phyloP scores from a whole-genome alignment of 495 filamentous ascomycete species.

The Neurospora sublineolata region DNA sequence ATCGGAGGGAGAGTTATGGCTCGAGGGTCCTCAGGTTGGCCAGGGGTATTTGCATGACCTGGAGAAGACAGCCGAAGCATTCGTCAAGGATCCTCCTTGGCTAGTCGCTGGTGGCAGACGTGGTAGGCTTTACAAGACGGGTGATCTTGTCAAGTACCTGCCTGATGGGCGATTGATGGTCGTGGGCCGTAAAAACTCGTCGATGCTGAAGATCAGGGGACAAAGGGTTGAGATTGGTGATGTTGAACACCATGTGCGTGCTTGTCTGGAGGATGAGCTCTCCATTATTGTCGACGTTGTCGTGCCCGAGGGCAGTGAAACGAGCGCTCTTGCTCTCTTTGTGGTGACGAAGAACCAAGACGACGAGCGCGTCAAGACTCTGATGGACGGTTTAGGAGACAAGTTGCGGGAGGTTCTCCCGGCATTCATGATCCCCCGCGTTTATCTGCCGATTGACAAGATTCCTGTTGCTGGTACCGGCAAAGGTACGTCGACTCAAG shows the following conservation, averaged over 20 bases:
- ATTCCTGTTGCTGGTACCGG: background rate
- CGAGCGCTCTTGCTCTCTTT: background rate
- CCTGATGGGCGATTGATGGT: conserved; percentile 40
- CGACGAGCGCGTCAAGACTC: background rate
- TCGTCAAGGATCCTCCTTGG: conserved; percentile 22
- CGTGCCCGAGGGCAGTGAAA: background rate
- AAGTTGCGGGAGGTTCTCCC: background rate
- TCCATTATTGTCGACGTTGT: background rate
- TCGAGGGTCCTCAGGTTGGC: conserved; percentile 44
- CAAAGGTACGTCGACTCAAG: background rate
- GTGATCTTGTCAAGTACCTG: conserved; percentile 45
- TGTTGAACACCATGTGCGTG: conserved; percentile 38
- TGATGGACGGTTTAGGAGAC: background rate
- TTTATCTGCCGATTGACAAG: background rate
- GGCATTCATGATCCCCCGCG: background rate
- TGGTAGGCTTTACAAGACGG: conserved; percentile 44
- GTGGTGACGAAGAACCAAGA: background rate
- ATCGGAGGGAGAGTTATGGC: conserved; percentile 63
- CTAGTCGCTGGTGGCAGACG: background rate
- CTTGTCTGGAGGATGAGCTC: background rate
- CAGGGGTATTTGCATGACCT: conserved; percentile 62
- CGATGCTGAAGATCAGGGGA: conserved; percentile 29
- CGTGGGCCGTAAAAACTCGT: conserved; percentile 26
- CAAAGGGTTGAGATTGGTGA: conserved; percentile 35
- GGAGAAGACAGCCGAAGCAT: conserved; percentile 44